Conservation (phyloP, 495 filamentous ascomycete species). For the Annulohypoxylon moriforme region DNA sequence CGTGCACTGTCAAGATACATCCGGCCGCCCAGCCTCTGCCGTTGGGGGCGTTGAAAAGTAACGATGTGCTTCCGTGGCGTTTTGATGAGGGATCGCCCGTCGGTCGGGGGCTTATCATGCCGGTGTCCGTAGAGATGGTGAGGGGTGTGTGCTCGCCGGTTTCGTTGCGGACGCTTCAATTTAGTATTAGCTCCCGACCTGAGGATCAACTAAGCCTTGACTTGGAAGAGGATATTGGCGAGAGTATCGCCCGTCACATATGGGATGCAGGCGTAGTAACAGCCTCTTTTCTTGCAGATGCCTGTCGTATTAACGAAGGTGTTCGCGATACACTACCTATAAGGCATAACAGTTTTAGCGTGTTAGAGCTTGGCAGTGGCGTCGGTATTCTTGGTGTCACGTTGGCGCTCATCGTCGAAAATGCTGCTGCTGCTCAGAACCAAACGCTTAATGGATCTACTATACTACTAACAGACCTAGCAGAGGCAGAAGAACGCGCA, state of each 20-base stretch:
- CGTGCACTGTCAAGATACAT: conserved; percentile 53
- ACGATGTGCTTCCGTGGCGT: conserved; percentile 46
- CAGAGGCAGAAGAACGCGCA: conserved; percentile 71
- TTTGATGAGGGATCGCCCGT: conserved; percentile 14
- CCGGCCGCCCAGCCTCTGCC: conserved; percentile 42
- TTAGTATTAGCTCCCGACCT: conserved; percentile 39
- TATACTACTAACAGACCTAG: conserved; percentile 83
- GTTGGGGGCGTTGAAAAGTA: conserved; percentile 46
- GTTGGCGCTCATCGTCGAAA: conserved; percentile 68
- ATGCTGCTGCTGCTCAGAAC: conserved; percentile 22
- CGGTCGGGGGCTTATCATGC: conserved; percentile 51
- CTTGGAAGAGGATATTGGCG: conserved; percentile 91
- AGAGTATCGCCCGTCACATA: conserved; percentile 94
- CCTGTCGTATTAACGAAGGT: conserved; percentile 29
- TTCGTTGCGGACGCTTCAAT: conserved; percentile 52
- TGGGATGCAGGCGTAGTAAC: conserved; percentile 73
- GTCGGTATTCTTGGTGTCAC: conserved; percentile 87
- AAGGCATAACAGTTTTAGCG: conserved; percentile 55
- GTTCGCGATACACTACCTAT: conserved; percentile 22
- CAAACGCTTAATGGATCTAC: conserved; percentile 41
- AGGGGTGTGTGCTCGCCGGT: conserved; percentile 41
- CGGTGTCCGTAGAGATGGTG: conserved; percentile 51
- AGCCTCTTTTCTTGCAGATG: conserved; percentile 52
- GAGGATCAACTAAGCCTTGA: conserved; percentile 30
- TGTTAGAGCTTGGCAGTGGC: conserved; percentile 84